Evolutionary conservation across 768 basidiomycete species (phyloP).

Genomic region (Collybia sp.): DNA sequence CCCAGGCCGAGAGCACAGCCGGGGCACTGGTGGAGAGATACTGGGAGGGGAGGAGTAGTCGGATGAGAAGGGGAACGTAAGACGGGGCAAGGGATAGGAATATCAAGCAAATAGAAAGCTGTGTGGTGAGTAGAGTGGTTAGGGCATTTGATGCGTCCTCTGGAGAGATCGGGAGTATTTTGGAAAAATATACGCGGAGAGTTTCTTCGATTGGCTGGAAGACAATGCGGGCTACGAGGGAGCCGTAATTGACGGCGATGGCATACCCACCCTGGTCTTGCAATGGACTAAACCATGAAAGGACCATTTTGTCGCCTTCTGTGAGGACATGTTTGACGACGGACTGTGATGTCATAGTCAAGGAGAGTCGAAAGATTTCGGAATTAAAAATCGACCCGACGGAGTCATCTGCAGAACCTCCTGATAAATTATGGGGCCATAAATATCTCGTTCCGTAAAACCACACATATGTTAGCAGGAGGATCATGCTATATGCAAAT

Average conservation of each 20-base stretch:
- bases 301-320: constrained; percentile 89
- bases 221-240: constrained; percentile 84
- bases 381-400: constrained; percentile 21
- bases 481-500: constrained; percentile 57
- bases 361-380: constrained; percentile 54
- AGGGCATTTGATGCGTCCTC: constrained; percentile 47
- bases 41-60: constrained; percentile 63
- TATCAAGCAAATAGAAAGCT: constrained; percentile 62
- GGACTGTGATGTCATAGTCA: constrained; percentile 85
- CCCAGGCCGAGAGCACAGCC: constrained; percentile 69
- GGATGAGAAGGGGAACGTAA: constrained; percentile 66
- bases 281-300: constrained; percentile 80
- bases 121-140: constrained; percentile 56
- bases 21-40: constrained; percentile 80
- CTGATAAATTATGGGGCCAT: constrained; percentile 23
- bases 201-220: constrained; percentile 98
- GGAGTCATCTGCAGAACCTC: neutral
- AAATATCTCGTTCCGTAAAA: constrained; percentile 30
- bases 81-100: constrained; percentile 71
- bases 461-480: constrained; percentile 53
- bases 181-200: constrained; percentile 85
- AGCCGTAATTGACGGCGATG: constrained; percentile 94
- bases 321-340: constrained; percentile 93
- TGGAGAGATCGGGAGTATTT: constrained; percentile 33
- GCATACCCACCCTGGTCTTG: constrained; percentile 94